phyloP scores from a whole-genome alignment of 75 land plant genomes.

The Isoetes taiwanensis region DNA sequence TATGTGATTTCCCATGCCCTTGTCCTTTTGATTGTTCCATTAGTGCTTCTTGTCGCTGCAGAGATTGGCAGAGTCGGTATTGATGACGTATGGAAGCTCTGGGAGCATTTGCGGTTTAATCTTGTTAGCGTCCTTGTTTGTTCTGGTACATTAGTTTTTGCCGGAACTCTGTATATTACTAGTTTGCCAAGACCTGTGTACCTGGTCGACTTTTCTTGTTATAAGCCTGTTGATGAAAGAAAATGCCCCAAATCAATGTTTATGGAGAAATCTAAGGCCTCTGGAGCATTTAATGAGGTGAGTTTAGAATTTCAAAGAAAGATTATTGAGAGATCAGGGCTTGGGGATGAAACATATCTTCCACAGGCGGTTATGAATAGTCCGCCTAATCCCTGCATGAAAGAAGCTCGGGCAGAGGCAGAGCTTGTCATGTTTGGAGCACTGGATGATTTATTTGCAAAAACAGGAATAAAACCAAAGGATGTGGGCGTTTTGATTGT shows the following conservation, averaged over 20 bases:
- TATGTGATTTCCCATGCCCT: constrained; percentile 27
- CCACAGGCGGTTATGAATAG: constrained; percentile 33
- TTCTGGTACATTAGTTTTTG: neutral
- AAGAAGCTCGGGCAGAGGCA: constrained; percentile 26
- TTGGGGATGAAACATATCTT: constrained; percentile 57
- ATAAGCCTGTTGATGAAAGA: constrained; percentile 19
- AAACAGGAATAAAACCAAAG: constrained; percentile 33
- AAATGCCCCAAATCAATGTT: constrained; percentile 13
- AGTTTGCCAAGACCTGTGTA: constrained; percentile 31
- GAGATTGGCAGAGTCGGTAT: constrained; percentile 25
- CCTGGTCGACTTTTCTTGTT: constrained; percentile 33
- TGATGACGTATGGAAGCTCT: constrained; percentile 20
- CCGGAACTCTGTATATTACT: constrained; percentile 29
- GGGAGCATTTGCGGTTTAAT: constrained; percentile 22
- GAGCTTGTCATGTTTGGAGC: constrained; percentile 31
- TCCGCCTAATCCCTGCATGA: constrained; percentile 32
- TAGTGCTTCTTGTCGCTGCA: constrained; percentile 12
- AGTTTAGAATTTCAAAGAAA: constrained; percentile 43
- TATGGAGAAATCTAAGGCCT: constrained; percentile 10
- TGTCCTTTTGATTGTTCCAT: constrained; percentile 15
- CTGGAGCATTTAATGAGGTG: constrained; percentile 23
- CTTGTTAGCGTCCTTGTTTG: constrained; percentile 13
- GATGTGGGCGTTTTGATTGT: constrained; percentile 41
- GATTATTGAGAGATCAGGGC: constrained; percentile 58
- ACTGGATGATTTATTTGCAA: constrained; percentile 36